Percentiles rank a stretch among this genome's conserved stretches.
phyloP scores from a whole-genome alignment of 2,329 filamentous ascomycete genomes.

The Colletotrichum abscissum region DNA sequence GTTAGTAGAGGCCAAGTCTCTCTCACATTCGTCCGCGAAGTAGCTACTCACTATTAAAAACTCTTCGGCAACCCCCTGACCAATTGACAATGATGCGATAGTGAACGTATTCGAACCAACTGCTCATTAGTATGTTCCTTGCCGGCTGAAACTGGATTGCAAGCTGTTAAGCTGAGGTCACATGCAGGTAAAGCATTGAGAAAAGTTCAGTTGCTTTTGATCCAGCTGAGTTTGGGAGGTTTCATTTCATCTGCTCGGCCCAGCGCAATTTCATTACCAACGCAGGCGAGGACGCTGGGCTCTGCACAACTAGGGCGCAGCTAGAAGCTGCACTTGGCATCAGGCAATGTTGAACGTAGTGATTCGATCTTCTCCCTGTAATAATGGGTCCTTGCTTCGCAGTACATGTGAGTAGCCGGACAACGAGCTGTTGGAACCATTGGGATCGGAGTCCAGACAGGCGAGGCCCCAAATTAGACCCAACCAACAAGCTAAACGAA shows the following conservation, averaged over 20 bases:
- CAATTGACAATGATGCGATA: not conserved
- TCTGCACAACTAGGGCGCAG: not conserved
- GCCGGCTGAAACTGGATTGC: not conserved
- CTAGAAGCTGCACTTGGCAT: not conserved
- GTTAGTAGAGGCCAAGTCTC: not conserved
- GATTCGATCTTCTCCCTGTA: not conserved
- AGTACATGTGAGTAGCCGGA: not conserved
- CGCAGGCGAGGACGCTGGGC: not conserved
- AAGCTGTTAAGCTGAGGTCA: not conserved
- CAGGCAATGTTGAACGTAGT: not conserved
- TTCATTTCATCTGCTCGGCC: not conserved
- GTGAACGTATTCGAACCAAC: not conserved
- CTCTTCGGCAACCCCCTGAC: not conserved
- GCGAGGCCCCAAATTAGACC: not conserved
- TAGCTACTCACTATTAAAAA: not conserved
- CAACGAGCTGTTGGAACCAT: not conserved
- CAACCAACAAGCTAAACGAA: not conserved
- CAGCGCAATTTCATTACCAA: not conserved
- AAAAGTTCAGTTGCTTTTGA: not conserved
- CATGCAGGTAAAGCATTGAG: not conserved
- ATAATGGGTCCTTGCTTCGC: not conserved
- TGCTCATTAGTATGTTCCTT: not conserved
- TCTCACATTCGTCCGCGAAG: not conserved
- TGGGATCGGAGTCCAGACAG: not conserved
- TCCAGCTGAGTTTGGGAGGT: not conserved